These are phyloP conservation scores for Sordariomycetes sp. DNA, from an alignment of 2,329 filamentous ascomycete genomes.

Conservation along the genomic window DNA sequence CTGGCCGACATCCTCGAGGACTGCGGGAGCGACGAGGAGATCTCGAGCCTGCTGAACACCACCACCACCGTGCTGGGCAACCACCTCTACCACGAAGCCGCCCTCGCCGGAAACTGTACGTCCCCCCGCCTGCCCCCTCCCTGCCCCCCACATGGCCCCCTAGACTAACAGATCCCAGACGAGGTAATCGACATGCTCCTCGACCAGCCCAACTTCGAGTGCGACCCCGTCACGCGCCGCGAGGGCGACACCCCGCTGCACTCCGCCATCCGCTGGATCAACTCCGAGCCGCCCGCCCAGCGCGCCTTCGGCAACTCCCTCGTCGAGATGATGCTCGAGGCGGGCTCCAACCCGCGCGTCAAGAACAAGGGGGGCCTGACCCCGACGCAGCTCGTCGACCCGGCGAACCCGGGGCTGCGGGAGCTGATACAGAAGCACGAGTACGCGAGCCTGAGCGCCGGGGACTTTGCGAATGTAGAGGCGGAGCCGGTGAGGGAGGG, in stretches of 20 bases:
- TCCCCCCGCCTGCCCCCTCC: slow-evolving; percentile 11
- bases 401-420: slow-evolving; percentile 50
- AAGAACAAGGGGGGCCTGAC: slow-evolving; percentile 66
- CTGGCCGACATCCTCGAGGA: slow-evolving; percentile 62
- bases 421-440: slow-evolving; percentile 60
- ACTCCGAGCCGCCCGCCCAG: slow-evolving; percentile 52
- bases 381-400: slow-evolving; percentile 63
- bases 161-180: slow-evolving; percentile 32
- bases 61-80: slow-evolving; percentile 81
- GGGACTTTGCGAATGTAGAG: slow-evolving; percentile 40
- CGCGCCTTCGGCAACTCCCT: slow-evolving; percentile 55
- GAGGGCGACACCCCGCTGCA: slow-evolving; percentile 75
- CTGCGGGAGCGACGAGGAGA: slow-evolving; percentile 50
- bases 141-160: background rate
- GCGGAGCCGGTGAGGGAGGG: slow-evolving; percentile 11
- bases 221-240: slow-evolving; percentile 61
- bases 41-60: slow-evolving; percentile 72
- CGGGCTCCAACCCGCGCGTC: slow-evolving; percentile 48
- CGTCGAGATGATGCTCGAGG: slow-evolving; percentile 73
- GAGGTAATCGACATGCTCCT: slow-evolving; percentile 74
- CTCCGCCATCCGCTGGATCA: slow-evolving; percentile 67
- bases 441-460: slow-evolving; percentile 48
- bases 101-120: slow-evolving; percentile 74
- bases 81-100: slow-evolving; percentile 82
- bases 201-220: slow-evolving; percentile 76